Percentiles rank a stretch among this genome's conserved stretches.
Conservation (phyloP, 371 early-diverging fungal species). For the Mucor saturninus region DNA sequence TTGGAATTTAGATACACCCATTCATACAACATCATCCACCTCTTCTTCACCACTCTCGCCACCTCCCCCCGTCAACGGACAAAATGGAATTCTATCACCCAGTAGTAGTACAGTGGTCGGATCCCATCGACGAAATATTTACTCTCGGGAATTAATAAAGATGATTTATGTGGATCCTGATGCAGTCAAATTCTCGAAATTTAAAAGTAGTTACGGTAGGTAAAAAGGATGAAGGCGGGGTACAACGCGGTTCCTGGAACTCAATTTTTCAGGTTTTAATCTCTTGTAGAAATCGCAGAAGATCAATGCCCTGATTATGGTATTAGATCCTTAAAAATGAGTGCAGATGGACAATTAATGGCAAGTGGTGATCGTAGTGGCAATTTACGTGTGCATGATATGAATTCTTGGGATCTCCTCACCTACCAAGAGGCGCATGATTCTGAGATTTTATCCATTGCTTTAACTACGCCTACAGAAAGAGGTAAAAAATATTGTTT, state of each 20-base stretch:
- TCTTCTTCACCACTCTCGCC: constrained; percentile 22
- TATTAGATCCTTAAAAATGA: constrained; percentile 73
- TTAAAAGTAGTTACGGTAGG: constrained; percentile 42
- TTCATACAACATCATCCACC: constrained; percentile 24
- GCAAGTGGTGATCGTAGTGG: constrained; percentile 84
- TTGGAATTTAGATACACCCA: constrained; percentile 69
- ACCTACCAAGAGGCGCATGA: constrained; percentile 84
- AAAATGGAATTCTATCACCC: constrained; percentile 25
- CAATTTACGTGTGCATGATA: constrained; percentile 70
- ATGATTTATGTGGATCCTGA: constrained; percentile 62
- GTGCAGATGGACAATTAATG: constrained; percentile 67
- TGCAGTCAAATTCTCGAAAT: constrained; percentile 48
- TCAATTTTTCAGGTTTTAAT: background rate
- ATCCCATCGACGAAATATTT: constrained; percentile 56
- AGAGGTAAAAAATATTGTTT: background rate
- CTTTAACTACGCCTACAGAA: constrained; percentile 57
- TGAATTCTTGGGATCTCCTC: constrained; percentile 63
- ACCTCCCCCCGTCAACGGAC: constrained; percentile 13
- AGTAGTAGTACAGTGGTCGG: constrained; percentile 35
- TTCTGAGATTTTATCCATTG: constrained; percentile 81
- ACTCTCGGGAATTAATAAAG: constrained; percentile 64
- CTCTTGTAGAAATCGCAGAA: constrained; percentile 29
- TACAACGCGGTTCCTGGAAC: too few species aligned
- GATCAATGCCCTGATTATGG: constrained; percentile 65
- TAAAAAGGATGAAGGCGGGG: background rate